These are phyloP conservation scores for Physaria fendleri DNA, from an alignment of 345 rosid species.

Conservation along the genomic window DNA sequence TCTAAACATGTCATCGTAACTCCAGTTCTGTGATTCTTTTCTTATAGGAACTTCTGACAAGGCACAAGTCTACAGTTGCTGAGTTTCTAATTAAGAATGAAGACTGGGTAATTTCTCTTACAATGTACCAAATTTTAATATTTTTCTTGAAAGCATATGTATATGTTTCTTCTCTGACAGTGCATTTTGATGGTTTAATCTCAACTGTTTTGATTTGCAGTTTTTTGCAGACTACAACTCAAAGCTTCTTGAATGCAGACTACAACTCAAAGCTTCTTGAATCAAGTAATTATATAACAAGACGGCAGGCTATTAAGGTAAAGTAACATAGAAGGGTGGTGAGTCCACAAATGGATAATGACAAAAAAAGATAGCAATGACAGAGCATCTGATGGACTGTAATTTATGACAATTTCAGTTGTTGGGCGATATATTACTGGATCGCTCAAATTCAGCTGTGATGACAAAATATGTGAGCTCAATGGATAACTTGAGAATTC, in stretches of 20 bases:
- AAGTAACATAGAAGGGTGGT: neutral
- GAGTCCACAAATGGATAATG: neutral
- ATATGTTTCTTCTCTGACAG: neutral
- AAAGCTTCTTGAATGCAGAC: too few species aligned
- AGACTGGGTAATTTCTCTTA: constrained; percentile 58
- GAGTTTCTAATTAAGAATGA: constrained; percentile 82
- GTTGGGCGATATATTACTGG: constrained; percentile 76
- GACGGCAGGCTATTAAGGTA: too few species aligned
- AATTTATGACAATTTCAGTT: constrained; percentile 37
- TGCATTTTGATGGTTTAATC: neutral
- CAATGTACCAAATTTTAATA: neutral
- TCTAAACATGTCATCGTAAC: neutral
- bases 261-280: too few species aligned
- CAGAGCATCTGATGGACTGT: constrained; percentile 1
- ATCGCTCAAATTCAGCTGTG: constrained; percentile 70
- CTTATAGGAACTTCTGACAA: constrained; percentile 80
- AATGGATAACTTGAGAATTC: constrained; percentile 78
- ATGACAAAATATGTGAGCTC: constrained; percentile 86
- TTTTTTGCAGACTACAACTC: constrained; percentile 24
- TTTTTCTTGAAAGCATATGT: neutral
- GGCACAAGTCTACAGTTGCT: constrained; percentile 95
- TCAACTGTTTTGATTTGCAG: too few species aligned
- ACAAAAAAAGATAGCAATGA: neutral
- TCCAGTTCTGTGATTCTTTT: constrained; percentile 6
- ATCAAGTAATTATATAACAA: too few species aligned